Percentiles rank a stretch among this genome's conserved stretches.
phyloP scores from a whole-genome alignment of 106 monocot genomes.

The Gastrodia elata region DNA sequence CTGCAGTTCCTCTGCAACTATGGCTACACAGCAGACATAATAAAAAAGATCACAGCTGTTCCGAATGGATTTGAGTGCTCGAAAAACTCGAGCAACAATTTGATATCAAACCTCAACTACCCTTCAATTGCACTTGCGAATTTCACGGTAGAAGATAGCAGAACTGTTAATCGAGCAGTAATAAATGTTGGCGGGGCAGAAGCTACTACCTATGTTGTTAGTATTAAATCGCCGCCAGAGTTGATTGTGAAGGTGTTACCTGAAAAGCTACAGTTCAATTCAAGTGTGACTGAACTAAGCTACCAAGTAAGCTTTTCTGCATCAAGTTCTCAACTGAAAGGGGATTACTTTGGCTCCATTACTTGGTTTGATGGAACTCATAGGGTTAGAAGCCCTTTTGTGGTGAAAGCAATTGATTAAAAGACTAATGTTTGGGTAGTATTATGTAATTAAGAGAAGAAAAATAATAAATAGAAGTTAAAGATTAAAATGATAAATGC shows the following conservation, averaged over 20 bases:
- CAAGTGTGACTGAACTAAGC: conserved; percentile 26
- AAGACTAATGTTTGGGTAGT: not conserved
- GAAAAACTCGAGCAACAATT: conserved; percentile 39
- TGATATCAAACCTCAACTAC: conserved; percentile 75
- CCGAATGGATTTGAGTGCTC: conserved; percentile 48
- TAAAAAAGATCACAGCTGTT: conserved; percentile 34
- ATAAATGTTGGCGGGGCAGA: conserved; percentile 58
- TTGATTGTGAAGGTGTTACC: conserved; percentile 58
- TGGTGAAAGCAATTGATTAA: conserved; percentile 20
- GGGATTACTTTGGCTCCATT: conserved; percentile 50
- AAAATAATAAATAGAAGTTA: too few species aligned
- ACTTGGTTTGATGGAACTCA: conserved; percentile 67
- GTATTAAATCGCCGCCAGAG: conserved; percentile 38
- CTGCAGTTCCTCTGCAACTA: conserved; percentile 77
- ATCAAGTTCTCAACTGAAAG: conserved; percentile 17
- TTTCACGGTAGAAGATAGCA: conserved; percentile 17
- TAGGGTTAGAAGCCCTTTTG: conserved; percentile 53
- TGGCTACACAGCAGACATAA: conserved; percentile 42
- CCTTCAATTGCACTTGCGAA: conserved; percentile 53
- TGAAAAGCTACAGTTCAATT: conserved; percentile 51
- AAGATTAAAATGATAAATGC: not conserved
- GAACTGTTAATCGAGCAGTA: conserved; percentile 31
- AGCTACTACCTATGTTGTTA: conserved; percentile 29
- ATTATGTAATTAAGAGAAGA: not conserved
- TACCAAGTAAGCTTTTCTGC: conserved; percentile 63